These are phyloP conservation scores for Aspergillus novofumigatus DNA, from an alignment of 2,329 filamentous ascomycete genomes.

Conservation along the genomic window DNA sequence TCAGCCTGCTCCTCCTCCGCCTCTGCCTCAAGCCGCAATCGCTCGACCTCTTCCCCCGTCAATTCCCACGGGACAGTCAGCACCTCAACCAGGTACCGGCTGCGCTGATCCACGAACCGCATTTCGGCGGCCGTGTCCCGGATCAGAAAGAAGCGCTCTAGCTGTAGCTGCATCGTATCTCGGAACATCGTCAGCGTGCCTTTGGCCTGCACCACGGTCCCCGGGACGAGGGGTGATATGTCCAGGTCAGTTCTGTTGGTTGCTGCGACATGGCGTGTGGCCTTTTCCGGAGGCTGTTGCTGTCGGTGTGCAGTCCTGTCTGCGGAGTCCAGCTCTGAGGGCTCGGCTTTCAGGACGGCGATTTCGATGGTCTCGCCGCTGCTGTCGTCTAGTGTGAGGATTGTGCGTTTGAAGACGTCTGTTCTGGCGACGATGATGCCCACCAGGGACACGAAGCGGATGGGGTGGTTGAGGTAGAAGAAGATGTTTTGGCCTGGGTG, in stretches of 20 bases:
- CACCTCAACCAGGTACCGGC: conserved; percentile 47
- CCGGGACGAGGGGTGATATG: conserved; percentile 44
- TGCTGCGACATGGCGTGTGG: conserved; percentile 12
- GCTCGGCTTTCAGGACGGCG: conserved; percentile 38
- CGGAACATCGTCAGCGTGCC: conserved; percentile 53
- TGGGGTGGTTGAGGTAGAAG: conserved; percentile 70
- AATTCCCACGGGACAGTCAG: conserved; percentile 54
- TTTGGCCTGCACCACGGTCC: conserved; percentile 53
- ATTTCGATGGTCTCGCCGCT: conserved; percentile 57
- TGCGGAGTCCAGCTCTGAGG: not conserved
- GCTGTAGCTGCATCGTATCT: conserved; percentile 47
- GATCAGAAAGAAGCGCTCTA: conserved; percentile 51
- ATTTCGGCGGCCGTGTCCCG: conserved; percentile 53
- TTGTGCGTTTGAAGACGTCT: conserved; percentile 49
- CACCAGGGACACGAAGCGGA: conserved; percentile 68
- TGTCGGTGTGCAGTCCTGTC: not conserved
- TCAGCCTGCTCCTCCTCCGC: conserved; percentile 36
- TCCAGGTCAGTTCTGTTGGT: conserved; percentile 40
- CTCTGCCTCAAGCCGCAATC: conserved; percentile 40
- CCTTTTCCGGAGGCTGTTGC: conserved; percentile 1
- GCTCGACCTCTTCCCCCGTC: conserved; percentile 38
- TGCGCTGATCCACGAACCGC: conserved; percentile 49
- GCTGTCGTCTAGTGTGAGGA: conserved; percentile 59
- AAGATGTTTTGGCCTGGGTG: conserved; percentile 51
- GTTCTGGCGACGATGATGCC: conserved; percentile 64